Conservation (phyloP, 2,329 filamentous ascomycete species). For the Escovopsis sp. region DNA sequence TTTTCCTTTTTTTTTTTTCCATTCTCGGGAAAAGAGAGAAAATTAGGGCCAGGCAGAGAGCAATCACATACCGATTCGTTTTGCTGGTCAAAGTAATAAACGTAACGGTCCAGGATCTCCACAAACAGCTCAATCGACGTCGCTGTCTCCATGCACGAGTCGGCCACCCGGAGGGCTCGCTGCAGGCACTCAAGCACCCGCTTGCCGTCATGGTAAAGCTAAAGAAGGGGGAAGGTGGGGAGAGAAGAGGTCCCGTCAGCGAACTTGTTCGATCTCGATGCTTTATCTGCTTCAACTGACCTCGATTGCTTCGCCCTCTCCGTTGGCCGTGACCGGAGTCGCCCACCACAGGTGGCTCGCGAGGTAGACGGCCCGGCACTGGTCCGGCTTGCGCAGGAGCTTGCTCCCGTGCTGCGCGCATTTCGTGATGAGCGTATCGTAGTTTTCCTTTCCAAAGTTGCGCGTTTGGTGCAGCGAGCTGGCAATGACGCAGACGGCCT, state of each 20-base stretch:
- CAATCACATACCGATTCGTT: conserved; percentile 66
- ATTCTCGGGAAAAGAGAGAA: background rate
- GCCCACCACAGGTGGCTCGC: conserved; percentile 98
- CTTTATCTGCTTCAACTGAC: conserved; percentile 32
- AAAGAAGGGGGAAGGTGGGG: background rate
- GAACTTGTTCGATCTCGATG: background rate
- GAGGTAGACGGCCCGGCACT: conserved; percentile 90
- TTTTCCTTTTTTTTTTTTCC: no score
- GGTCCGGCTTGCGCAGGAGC: conserved; percentile 91
- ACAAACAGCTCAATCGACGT: conserved; percentile 97
- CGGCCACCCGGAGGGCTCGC: conserved; percentile 84
- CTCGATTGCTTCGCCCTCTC: conserved; percentile 67
- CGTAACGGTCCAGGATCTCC: conserved; percentile 94
- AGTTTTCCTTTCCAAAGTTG: conserved; percentile 92
- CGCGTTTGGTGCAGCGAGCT: conserved; percentile 77
- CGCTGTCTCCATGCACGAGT: conserved; percentile 97
- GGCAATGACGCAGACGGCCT: conserved; percentile 89
- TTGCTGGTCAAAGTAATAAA: conserved; percentile 98
- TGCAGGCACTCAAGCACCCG: conserved; percentile 92
- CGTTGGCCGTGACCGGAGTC: conserved; percentile 61
- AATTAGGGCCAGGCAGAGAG: background rate
- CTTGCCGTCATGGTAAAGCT: conserved; percentile 96
- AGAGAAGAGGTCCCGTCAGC: conserved; percentile 8
- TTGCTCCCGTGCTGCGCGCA: conserved; percentile 94
- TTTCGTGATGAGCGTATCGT: conserved; percentile 96